Evolutionary conservation across 2,329 filamentous ascomycete species (phyloP).

Genomic region (Hypoxylon sp.): DNA sequence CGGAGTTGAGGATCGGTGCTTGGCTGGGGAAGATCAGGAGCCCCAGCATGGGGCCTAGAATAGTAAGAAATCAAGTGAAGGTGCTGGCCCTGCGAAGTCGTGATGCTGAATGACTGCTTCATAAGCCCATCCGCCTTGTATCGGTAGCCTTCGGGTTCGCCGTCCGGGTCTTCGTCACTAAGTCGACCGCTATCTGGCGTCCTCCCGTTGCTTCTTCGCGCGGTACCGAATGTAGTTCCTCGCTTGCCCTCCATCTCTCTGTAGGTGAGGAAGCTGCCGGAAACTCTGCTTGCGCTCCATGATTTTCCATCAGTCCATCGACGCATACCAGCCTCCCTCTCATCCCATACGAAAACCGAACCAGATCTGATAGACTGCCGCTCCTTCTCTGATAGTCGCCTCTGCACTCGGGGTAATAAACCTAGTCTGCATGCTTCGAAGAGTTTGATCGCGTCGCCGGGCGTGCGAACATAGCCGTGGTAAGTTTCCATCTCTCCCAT

Average conservation of each 20-base stretch:
- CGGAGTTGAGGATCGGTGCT: conserved; percentile 83
- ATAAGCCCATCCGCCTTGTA: conserved; percentile 98
- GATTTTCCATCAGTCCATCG: conserved; percentile 99
- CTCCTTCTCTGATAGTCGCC: conserved; percentile 95
- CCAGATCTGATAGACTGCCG: conserved; percentile 95
- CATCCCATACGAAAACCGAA: conserved; percentile 99
- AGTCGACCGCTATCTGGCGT: conserved; percentile 85
- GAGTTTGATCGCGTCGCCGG: conserved; percentile 95
- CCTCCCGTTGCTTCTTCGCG: conserved; percentile 73
- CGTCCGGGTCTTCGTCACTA: conserved; percentile 87
- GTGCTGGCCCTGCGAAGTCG: conserved; percentile 87
- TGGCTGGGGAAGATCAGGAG: conserved; percentile 81
- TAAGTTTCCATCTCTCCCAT: conserved; percentile 88
- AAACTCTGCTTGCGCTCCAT: conserved; percentile 97
- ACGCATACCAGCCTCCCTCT: conserved; percentile 97
- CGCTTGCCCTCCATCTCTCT: conserved; percentile 99
- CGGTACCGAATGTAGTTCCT: conserved; percentile 77
- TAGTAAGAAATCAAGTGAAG: conserved; percentile 99
- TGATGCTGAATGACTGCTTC: conserved; percentile 99
- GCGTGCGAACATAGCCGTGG: conserved; percentile 93
- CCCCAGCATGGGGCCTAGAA: conserved; percentile 79
- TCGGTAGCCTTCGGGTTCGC: conserved; percentile 88
- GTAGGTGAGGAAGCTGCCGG: conserved; percentile 96
- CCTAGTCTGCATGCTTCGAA: conserved; percentile 96
- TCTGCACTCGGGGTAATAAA: conserved; percentile 89